Conservation (phyloP, 108 stramenopile genomes). For the Mayamaea pseudoterrestris region DNA sequence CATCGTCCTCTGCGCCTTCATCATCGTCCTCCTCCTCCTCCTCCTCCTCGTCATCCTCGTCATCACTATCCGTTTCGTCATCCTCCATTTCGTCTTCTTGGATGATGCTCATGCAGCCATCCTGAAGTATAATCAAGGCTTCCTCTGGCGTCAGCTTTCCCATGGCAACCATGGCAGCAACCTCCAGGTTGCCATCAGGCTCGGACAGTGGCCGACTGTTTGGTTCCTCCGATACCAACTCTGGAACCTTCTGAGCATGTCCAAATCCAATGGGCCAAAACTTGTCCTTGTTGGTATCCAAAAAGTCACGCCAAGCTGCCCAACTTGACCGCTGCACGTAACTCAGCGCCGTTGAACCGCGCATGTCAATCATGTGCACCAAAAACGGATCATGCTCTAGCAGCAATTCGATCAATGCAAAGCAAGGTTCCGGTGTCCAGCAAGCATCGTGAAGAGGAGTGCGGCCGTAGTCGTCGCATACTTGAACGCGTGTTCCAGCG, state of each 20-base stretch:
- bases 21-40: background rate
- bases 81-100: background rate
- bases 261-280: no score
- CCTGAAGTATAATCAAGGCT: slow-evolving; percentile 7
- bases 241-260: no score
- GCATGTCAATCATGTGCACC: slow-evolving; percentile 35
- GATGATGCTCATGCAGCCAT: background rate
- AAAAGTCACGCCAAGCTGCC: slow-evolving; percentile 39
- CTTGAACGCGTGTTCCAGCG: slow-evolving; percentile 29
- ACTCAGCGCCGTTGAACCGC: slow-evolving; percentile 41
- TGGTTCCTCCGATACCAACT: no score
- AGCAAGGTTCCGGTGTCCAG: slow-evolving; percentile 62
- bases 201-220: no score
- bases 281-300: slow-evolving; percentile 25
- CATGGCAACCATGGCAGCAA: slow-evolving; percentile 24
- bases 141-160: slow-evolving; percentile 22
- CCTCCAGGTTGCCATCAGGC: no score
- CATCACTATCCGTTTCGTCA: background rate
- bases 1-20: background rate
- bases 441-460: slow-evolving; percentile 71
- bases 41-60: background rate
- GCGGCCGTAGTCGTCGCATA: slow-evolving; percentile 44
- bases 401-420: slow-evolving; percentile 31
- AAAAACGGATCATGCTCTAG: slow-evolving; percentile 15
- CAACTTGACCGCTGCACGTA: slow-evolving; percentile 52